Evolutionary conservation across 1,284 basidiomycete species (phyloP), one percentile per base, ranked within the genome.

Genomic region (Phenoliferia sp.): DNA sequence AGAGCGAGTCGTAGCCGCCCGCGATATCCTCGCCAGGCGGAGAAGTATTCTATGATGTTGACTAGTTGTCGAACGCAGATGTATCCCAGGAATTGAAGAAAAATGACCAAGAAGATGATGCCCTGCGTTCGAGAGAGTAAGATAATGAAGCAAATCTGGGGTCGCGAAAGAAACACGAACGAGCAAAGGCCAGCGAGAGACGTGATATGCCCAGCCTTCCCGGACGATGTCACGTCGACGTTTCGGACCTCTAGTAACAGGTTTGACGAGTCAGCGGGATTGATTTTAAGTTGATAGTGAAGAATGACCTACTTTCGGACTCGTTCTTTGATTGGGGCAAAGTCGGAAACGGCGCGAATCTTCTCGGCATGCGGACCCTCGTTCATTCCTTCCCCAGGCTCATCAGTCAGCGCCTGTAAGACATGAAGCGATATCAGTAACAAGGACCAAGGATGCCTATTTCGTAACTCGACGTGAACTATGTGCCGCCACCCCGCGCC

Each of bases 41-140:
- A 86, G 58, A 93, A 78, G 86, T 88, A 94, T 80, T 96, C 93
- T 76, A 93, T 90, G n/a, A 90, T 84, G 76, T 94, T 94, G 52
- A 97, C 95, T 22, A 94, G 78, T 78, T 98, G 94, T 48, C 95
- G 84, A 59, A 93, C 91, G 32, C 90, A 72, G 52, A 98, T 86
- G 77, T 98, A 82, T 35, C 90, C 80, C 19, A 90, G 82, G 76
- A 99, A 98, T 79, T 98, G 90, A 34, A 85, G 82, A 35, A 86
- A 83, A 72, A 99, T 97, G 79, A 95, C 86, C 5, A 88, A 64
- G 73, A 94, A 92, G 63, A 99, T 89, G 73, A 93, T 84, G 69
- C 84, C 79, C 89, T 94, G 71, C 10, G 63, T 56, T 12, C 59
- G 33, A 33, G 59, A 16, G 28, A 7, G 31, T 16, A 12, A 44